Evolutionary conservation across 1,284 basidiomycete genomes (phyloP), one percentile per base, ranked within the genome.

Genomic region (Fomitiporia mediterranea): DNA sequence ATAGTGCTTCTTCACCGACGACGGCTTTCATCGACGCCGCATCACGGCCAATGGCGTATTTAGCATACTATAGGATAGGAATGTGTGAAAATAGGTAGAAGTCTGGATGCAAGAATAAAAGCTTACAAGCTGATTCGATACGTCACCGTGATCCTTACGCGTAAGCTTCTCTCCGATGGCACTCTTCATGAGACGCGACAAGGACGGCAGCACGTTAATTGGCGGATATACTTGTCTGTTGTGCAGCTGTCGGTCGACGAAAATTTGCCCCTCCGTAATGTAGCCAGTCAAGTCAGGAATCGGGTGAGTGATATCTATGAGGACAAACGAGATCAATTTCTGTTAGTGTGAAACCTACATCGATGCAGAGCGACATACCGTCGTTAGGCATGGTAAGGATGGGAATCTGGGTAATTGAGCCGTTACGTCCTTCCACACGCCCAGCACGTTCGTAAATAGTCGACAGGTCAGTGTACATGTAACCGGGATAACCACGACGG

Each of bases 331-430:
- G n/a, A n/a, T n/a, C n/a, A n/a, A n/a, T n/a, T n/a, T n/a, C n/a
- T n/a, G n/a, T n/a, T n/a, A n/a, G 25, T 2, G n/a, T 17, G 13
- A 23, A 54, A 47, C 19, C 23, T 9, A 2, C 21, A 38, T 50
- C 47, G 59, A 55, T 55, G 58, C 61, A 61, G 7, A 34, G 19
- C 56, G 19, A 66, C 81, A 72, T 73, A 91, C 93, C 94, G 73
- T 99, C 97, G 77, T 99, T 99, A 32, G 97, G 97, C 97, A 99
- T 99, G 59, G 97, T 99, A 62, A 99, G 80, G 68, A 99, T 99
- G 56, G 97, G 97, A 70, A 99, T 98, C 77, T 99, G 97, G 50
- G 97, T 99, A 77, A 99, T 99, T 44, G 95, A 98, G 48, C 97
- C 97, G 74, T 98, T 98, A 61, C 97, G 84, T 61, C 97, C 97